Percentiles rank a stretch among this genome's conserved stretches.
phyloP scores from a whole-genome alignment of 768 basidiomycete genomes.

The Crepidotus variabilis region DNA sequence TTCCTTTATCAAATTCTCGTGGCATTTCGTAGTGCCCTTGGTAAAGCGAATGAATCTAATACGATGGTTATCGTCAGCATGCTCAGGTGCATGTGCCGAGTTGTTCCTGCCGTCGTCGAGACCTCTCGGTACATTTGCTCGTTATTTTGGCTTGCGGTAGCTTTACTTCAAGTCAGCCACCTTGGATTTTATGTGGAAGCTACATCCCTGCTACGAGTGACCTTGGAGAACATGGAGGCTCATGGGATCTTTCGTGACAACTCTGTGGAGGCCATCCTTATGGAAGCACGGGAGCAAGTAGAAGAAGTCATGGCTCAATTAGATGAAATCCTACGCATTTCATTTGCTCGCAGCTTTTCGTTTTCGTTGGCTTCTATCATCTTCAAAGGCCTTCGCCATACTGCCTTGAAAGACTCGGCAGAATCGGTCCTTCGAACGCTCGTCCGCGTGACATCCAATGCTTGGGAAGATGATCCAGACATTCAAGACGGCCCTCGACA shows the following conservation, averaged over 20 bases:
- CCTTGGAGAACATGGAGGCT: conserved; percentile 59
- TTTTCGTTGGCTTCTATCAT: conserved; percentile 80
- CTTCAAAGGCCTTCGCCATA: conserved; percentile 81
- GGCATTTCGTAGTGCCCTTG: conserved; percentile 72
- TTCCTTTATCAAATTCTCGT: conserved; percentile 91
- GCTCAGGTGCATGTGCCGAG: conserved; percentile 78
- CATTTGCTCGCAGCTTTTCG: conserved; percentile 76
- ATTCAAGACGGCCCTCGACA: conserved; percentile 35
- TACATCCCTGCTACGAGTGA: conserved; percentile 58
- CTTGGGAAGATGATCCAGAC: conserved; percentile 25
- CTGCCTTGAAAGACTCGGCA: conserved; percentile 57
- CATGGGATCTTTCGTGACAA: conserved; percentile 54
- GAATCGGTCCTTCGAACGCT: conserved; percentile 60
- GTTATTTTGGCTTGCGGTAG: conserved; percentile 87
- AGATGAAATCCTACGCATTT: conserved; percentile 68
- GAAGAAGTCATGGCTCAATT: conserved; percentile 69
- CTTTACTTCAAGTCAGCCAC: conserved; percentile 76
- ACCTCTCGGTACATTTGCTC: conserved; percentile 70
- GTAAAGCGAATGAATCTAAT: conserved; percentile 64
- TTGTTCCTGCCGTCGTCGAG: conserved; percentile 65
- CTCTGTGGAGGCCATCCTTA: conserved; percentile 51
- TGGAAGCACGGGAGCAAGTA: conserved; percentile 62
- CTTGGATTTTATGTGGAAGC: conserved; percentile 69
- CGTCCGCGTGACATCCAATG: conserved; percentile 54
- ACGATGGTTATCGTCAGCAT: conserved; percentile 78